Evolutionary conservation across 257 asterid genomes (phyloP).

Genomic region (Ocimum tenuiflorum): DNA sequence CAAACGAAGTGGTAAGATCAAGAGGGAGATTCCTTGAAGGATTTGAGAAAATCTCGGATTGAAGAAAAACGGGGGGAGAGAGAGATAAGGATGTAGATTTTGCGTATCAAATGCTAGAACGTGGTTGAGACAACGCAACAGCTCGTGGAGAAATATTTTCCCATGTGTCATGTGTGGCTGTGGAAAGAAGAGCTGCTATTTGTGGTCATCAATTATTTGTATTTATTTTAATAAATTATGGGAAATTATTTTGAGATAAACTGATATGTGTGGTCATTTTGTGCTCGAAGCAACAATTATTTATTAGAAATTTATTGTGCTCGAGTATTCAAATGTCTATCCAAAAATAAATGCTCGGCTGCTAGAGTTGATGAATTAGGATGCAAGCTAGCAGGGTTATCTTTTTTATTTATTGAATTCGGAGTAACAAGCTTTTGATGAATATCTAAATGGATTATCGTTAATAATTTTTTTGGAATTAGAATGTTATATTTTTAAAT

Average conservation of each 20-base stretch:
- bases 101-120: constrained; percentile 37
- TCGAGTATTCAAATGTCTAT: no score
- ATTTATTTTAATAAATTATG: not conserved
- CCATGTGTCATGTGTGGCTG: constrained; percentile 33
- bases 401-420: no score
- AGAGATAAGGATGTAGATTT: constrained; percentile 18
- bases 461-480: no score
- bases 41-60: not conserved
- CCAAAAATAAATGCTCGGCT: no score
- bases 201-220: constrained; percentile 31
- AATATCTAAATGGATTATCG: no score
- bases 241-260: not conserved
- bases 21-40: not conserved
- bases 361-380: no score
- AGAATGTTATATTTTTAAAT: no score
- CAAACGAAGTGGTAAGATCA: not conserved
- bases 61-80: not conserved
- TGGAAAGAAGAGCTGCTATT: not conserved
- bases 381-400: no score
- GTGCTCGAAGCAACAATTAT: not conserved
- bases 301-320: no score
- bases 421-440: no score
- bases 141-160: not conserved
- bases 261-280: not conserved
- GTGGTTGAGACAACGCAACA: constrained; percentile 29